Percentiles rank a stretch among this genome's conserved stretches.
Evolutionary conservation across 1,284 basidiomycete genomes (phyloP).

Genomic region (Mycena sp.): DNA sequence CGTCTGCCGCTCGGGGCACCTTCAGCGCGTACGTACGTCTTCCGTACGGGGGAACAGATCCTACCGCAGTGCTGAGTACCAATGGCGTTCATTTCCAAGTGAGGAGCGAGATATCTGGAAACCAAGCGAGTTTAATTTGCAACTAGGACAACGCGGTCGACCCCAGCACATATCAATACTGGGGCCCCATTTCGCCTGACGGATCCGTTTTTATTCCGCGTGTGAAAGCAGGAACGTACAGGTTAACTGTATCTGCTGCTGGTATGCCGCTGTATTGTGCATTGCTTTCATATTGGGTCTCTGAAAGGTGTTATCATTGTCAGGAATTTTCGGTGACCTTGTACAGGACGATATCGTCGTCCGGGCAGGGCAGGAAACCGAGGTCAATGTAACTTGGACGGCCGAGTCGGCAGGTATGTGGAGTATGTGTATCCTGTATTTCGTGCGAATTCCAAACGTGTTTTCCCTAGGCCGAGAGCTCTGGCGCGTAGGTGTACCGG

Average conservation of each 20-base stretch:
- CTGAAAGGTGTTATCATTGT: no score
- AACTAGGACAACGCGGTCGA: slow-evolving; percentile 34
- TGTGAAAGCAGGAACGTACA: slow-evolving; percentile 41
- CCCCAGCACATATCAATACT: slow-evolving; percentile 40
- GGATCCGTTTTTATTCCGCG: slow-evolving; percentile 34
- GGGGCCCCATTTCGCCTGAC: slow-evolving; percentile 26
- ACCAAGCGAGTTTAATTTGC: no score
- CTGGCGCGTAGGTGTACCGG: slow-evolving; percentile 40
- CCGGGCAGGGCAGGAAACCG: slow-evolving; percentile 28
- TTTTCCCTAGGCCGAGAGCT: slow-evolving; percentile 35
- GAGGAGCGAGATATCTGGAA: neutral
- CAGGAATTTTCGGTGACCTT: slow-evolving; percentile 41
- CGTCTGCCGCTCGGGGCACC: slow-evolving; percentile 24
- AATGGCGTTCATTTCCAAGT: slow-evolving; percentile 39
- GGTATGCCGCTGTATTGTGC: no score
- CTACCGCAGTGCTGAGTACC: slow-evolving; percentile 36
- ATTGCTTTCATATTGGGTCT: no score
- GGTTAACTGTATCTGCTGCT: slow-evolving; percentile 37
- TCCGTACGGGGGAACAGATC: slow-evolving; percentile 33
- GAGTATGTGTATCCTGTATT: no score
- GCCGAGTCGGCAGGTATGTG: slow-evolving; percentile 33
- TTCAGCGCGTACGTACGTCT: slow-evolving; percentile 32
- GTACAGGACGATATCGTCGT: slow-evolving; percentile 37
- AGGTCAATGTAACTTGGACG: slow-evolving; percentile 31
- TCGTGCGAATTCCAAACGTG: no score